Evolutionary conservation across 2,329 filamentous ascomycete genomes (phyloP), one percentile per base, ranked within the genome.

Genomic region (Orbilia oligospora): DNA sequence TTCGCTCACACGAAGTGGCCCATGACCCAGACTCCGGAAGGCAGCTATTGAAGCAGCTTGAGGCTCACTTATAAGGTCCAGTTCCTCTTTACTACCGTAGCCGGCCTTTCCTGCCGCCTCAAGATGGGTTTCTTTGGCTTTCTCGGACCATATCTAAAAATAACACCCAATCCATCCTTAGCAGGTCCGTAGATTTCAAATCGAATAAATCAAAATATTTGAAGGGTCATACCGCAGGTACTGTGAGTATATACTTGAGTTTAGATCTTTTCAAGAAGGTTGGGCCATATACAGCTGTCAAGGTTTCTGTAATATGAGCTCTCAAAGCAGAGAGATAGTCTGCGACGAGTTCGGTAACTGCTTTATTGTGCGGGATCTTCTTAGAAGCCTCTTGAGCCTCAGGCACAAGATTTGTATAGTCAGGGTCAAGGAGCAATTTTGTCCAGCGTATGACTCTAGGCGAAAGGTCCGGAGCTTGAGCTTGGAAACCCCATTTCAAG

Each of bases 131-230:
- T 70, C 36, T 24, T 61, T 70, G 12, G 67, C 67, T 27, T 70
- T 70, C 18, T 70, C 38, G 12, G 67, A 70, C 67, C 67, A 70
- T 70, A 70, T 70, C 51, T 61, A 69, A 36, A 24, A 0, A 27
- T 10, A 24, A 27, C n/a, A 24, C n/a, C 24, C 4, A 2, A 38
- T 20, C 5, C 3, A n/a, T 3, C 2, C 12, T 55, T 30, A 33
- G 51, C 8, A 30, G 14, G 3, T 0, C 5, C n/a, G 8, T 53
- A 55, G 18, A 30, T 55, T 12, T 41, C 12, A 16, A 30, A 18
- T 9, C 1, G 36, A 4, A 12, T 14, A 22, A 14, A 12, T 1
- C 12, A 38, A 22, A 44, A n/a, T 3, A 22, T 6, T 12, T 18
- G 41, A 16, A 20, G 20, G 8, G 4, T n/a, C 44, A 48, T 70